Percentiles rank a stretch among this genome's conserved stretches.
phyloP scores from a whole-genome alignment of 805 yeast genomes.

The Nakazawaea peltata region DNA sequence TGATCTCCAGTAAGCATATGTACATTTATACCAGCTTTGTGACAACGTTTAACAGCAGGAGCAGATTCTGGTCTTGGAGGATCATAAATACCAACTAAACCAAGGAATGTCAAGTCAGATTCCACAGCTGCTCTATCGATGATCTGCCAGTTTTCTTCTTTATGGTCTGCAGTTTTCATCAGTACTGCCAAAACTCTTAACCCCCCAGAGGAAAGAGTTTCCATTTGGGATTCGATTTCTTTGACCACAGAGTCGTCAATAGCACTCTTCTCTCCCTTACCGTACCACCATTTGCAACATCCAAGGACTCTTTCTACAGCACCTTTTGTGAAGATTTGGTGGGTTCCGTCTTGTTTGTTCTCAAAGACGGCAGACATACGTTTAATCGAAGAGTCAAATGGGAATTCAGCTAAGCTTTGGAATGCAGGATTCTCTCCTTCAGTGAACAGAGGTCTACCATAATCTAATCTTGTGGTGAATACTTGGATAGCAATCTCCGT shows the following conservation, averaged over 20 bases:
- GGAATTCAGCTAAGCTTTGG: constrained; percentile 54
- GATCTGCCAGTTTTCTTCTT: constrained; percentile 23
- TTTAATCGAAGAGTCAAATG: constrained; percentile 69
- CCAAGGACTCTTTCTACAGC: constrained; percentile 65
- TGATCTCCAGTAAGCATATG: constrained; percentile 83
- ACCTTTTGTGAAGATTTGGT: constrained; percentile 49
- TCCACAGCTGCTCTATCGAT: constrained; percentile 40
- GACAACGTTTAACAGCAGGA: constrained; percentile 57
- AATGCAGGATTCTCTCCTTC: constrained; percentile 26
- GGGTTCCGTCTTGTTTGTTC: constrained; percentile 19
- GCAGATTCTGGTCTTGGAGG: constrained; percentile 71
- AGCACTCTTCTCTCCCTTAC: constrained; percentile 25
- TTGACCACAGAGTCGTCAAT: constrained; percentile 29
- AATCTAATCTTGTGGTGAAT: constrained; percentile 51
- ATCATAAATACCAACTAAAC: constrained; percentile 72
- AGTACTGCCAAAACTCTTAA: constrained; percentile 72
- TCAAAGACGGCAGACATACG: constrained; percentile 61
- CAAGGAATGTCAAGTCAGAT: constrained; percentile 45
- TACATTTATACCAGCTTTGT: constrained; percentile 68
- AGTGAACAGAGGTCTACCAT: constrained; percentile 35
- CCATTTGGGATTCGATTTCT: constrained; percentile 46
- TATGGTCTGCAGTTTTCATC: constrained; percentile 22
- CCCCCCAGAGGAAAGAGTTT: constrained; percentile 54
- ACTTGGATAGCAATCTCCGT: constrained; percentile 87
- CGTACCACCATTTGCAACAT: constrained; percentile 48